These are phyloP conservation scores for Ogataea pini DNA, from an alignment of 805 yeast genomes.

Conservation along the genomic window DNA sequence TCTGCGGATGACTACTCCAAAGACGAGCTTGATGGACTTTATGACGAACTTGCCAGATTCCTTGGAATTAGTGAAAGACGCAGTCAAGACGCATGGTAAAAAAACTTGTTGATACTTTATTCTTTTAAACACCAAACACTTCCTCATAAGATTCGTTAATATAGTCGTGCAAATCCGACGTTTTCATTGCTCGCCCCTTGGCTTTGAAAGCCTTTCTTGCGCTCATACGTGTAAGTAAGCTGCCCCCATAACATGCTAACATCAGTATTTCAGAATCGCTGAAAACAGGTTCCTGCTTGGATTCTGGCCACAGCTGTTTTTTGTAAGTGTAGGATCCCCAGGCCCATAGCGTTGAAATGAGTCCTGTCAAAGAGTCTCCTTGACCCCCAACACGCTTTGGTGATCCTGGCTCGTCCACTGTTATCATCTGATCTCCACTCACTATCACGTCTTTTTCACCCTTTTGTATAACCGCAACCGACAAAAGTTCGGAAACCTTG, in stretches of 20 bases:
- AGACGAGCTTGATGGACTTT: slow-evolving; percentile 54
- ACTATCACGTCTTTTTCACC: slow-evolving; percentile 70
- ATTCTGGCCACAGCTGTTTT: slow-evolving; percentile 56
- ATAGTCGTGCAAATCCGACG: slow-evolving; percentile 72
- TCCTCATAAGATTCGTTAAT: slow-evolving; percentile 61
- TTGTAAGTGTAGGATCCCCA: slow-evolving; percentile 75
- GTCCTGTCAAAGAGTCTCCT: slow-evolving; percentile 90
- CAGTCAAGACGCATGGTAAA: slow-evolving; percentile 47
- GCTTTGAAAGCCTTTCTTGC: slow-evolving; percentile 62
- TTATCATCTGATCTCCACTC: slow-evolving; percentile 43
- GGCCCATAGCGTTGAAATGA: slow-evolving; percentile 76
- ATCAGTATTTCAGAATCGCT: slow-evolving; percentile 35
- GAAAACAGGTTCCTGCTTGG: slow-evolving; percentile 35
- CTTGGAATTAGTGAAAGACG: slow-evolving; percentile 63
- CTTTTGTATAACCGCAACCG: slow-evolving; percentile 69
- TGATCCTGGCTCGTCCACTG: slow-evolving; percentile 59
- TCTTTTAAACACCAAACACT: slow-evolving; percentile 18
- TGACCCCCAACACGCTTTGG: slow-evolving; percentile 91
- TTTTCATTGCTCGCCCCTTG: slow-evolving; percentile 78
- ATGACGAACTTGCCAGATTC: slow-evolving; percentile 66
- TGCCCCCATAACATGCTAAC: slow-evolving; percentile 72
- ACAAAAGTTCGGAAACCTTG: slow-evolving; percentile 48
- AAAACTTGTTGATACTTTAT: not conserved
- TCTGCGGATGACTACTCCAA: slow-evolving; percentile 39
- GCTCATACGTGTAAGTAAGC: slow-evolving; percentile 64